phyloP scores from a whole-genome alignment of 441 rosid genomes.

The Rhodomyrtus psidioides region DNA sequence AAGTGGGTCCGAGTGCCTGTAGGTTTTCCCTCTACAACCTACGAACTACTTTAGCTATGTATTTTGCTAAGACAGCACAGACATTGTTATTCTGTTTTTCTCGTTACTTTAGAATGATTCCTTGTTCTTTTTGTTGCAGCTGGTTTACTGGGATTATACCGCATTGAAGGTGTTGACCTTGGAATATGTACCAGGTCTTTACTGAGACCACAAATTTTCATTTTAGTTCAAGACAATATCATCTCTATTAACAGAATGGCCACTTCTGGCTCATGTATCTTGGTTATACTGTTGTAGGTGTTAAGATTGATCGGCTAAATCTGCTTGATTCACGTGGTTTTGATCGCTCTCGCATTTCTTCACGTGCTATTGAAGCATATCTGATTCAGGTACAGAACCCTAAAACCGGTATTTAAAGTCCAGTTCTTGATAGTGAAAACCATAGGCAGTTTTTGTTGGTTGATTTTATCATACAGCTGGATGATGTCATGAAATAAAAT shows the following conservation, averaged over 20 bases:
- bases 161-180: conserved; percentile 81
- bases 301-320: conserved; percentile 63
- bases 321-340: conserved; percentile 52
- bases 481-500: not conserved
- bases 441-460: not conserved
- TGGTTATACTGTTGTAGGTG: conserved; percentile 36
- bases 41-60: not conserved
- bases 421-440: not conserved
- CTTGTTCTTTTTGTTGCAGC: conserved; percentile 24
- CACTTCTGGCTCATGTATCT: not conserved
- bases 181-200: conserved; percentile 92
- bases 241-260: not conserved
- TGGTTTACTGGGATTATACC: conserved; percentile 91
- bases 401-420: not conserved
- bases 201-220: conserved; percentile 2
- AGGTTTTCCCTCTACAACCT: conserved; percentile 27
- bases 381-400: conserved; percentile 67
- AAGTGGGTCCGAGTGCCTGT: conserved; percentile 98
- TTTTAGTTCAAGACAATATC: not conserved
- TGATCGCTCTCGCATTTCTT: conserved; percentile 68
- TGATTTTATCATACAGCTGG: not conserved
- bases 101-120: not conserved
- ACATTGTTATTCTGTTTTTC: not conserved
- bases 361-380: conserved; percentile 87
- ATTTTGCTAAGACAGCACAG: not conserved